phyloP scores from a whole-genome alignment of 2,329 filamentous ascomycete species.

The Plectosphaerella cucumerina region DNA sequence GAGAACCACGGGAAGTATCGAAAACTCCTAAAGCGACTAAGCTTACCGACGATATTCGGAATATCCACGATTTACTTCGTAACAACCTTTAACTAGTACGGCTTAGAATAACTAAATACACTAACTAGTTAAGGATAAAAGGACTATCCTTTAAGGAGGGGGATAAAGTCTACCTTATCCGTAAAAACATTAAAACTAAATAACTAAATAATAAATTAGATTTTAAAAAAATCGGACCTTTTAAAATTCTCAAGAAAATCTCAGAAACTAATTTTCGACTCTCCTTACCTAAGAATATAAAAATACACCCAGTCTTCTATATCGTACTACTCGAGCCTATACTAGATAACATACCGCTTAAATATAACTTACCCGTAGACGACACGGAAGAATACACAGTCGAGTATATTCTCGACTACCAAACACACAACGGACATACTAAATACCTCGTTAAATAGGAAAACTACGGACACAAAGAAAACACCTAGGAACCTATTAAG shows the following conservation, averaged over 20 bases:
- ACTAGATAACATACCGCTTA: neutral
- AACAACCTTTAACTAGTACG: no score
- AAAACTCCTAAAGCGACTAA: neutral
- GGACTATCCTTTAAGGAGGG: neutral
- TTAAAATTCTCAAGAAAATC: neutral
- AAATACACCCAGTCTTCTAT: constrained; percentile 1
- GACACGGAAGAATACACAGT: neutral
- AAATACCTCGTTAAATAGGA: no score
- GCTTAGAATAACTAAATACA: no score
- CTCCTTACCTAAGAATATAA: constrained; percentile 3
- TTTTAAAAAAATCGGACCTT: no score
- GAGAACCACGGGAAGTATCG: neutral
- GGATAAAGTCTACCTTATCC: neutral
- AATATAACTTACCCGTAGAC: neutral
- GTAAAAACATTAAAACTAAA: no score
- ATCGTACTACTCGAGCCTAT: constrained; percentile 1
- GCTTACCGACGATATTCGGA: neutral
- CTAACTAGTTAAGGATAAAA: neutral
- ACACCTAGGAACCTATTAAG: neutral
- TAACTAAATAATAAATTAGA: no score
- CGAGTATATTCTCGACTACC: neutral
- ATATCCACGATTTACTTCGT: neutral
- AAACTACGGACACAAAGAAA: no score
- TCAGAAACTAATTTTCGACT: neutral
- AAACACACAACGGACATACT: neutral